phyloP scores from a whole-genome alignment of 257 asterid species.

The Penstemon davidsonii region DNA sequence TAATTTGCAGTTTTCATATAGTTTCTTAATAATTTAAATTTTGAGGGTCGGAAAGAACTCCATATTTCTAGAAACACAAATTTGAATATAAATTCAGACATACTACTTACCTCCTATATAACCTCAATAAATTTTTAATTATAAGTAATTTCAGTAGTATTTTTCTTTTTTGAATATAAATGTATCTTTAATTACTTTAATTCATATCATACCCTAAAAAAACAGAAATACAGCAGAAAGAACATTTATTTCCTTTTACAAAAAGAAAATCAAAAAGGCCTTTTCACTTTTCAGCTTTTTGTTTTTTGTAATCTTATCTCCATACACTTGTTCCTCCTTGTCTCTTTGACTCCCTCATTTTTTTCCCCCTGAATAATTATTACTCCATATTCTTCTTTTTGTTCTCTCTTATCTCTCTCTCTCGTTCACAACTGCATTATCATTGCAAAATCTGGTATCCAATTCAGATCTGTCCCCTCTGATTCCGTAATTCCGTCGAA shows the following conservation, averaged over 20 bases:
- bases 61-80: not conserved
- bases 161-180: no score
- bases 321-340: constrained; percentile 24
- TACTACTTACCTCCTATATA: no score
- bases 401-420: constrained; percentile 28
- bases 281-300: constrained; percentile 16
- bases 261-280: not conserved
- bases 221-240: not conserved
- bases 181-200: not conserved
- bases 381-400: not conserved
- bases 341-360: constrained; percentile 28
- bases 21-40: no score
- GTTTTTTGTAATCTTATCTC: constrained; percentile 26
- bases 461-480: constrained; percentile 6
- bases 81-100: no score
- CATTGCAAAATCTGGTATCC: constrained; percentile 1
- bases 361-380: constrained; percentile 26
- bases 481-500: not conserved
- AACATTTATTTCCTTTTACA: not conserved
- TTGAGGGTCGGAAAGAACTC: not conserved
- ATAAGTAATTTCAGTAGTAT: not conserved
- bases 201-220: not conserved
- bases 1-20: no score
- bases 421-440: not conserved
- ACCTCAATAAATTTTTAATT: not conserved